Evolutionary conservation across 2,329 filamentous ascomycete genomes (phyloP).

Genomic region (Xylariaceae sp.): DNA sequence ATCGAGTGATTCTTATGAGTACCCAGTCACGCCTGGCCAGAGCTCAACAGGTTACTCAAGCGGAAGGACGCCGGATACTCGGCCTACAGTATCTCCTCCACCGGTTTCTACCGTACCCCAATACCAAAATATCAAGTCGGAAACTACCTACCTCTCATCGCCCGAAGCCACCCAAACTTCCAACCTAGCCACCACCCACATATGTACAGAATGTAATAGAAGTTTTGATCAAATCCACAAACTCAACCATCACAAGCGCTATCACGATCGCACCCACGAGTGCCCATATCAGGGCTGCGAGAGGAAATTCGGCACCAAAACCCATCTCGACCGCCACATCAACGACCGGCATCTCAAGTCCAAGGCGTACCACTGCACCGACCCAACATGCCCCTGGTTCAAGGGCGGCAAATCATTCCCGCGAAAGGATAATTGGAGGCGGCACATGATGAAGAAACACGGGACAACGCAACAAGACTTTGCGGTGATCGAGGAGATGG

Average conservation of each 20-base stretch:
- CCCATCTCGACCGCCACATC: conserved; percentile 58
- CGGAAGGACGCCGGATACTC: conserved; percentile 32
- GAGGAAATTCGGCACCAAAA: conserved; percentile 58
- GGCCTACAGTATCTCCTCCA: conserved; percentile 29
- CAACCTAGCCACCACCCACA: conserved; percentile 19
- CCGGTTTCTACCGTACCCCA: conserved; percentile 22
- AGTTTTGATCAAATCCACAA: conserved; percentile 57
- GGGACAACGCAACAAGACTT: conserved; percentile 23
- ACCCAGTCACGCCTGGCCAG: conserved; percentile 28
- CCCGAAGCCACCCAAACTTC: conserved; percentile 25
- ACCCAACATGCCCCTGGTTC: conserved; percentile 53
- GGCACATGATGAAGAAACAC: conserved; percentile 60
- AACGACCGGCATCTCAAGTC: conserved; percentile 60
- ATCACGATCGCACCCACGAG: conserved; percentile 53
- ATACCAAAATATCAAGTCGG: conserved; percentile 17
- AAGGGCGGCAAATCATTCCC: conserved; percentile 57
- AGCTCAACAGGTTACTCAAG: conserved; percentile 28
- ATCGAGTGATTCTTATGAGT: conserved; percentile 29
- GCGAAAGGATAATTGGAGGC: conserved; percentile 59
- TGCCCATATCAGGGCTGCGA: conserved; percentile 44
- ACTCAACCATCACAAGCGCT: conserved; percentile 58
- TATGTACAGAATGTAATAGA: conserved; percentile 42
- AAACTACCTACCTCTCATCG: conserved; percentile 25
- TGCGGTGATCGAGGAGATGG: conserved; percentile 24
- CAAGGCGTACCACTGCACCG: conserved; percentile 56